Evolutionary conservation across 1,284 basidiomycete species (phyloP).

Genomic region (Bondarzewia mesenterica): DNA sequence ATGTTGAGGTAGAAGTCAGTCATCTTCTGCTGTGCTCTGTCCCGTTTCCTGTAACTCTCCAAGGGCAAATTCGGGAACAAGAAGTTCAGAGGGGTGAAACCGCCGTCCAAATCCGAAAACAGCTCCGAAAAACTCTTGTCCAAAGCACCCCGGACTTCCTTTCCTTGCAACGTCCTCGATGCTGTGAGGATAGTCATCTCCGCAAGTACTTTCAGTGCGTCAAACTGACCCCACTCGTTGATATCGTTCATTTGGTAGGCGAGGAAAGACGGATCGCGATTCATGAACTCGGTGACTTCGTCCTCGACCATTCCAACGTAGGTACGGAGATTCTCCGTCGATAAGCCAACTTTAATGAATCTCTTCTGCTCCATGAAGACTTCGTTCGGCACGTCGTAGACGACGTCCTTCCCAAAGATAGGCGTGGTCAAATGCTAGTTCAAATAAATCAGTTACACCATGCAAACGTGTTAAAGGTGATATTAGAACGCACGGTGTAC

Average conservation of each 20-base stretch:
- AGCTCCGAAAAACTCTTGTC: conserved; percentile 52
- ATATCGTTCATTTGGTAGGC: conserved; percentile 53
- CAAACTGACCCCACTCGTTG: conserved; percentile 69
- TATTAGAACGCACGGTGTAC: conserved; percentile 67
- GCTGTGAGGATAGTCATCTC: conserved; percentile 96
- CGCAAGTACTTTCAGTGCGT: conserved; percentile 69
- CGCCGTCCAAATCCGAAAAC: conserved; percentile 89
- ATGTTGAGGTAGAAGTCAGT: conserved; percentile 90
- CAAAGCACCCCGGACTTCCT: conserved; percentile 71
- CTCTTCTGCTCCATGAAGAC: conserved; percentile 99
- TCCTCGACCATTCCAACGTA: conserved; percentile 90
- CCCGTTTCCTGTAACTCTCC: conserved; percentile 82
- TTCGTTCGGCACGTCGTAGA: conserved; percentile 96
- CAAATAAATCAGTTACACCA: not conserved
- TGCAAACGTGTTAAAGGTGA: not conserved
- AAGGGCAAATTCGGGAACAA: conserved; percentile 92
- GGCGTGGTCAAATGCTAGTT: conserved; percentile 80
- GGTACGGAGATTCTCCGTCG: conserved; percentile 83
- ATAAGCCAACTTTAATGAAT: conserved; percentile 92
- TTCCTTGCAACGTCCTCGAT: conserved; percentile 83
- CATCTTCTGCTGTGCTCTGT: conserved; percentile 90
- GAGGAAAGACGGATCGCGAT: conserved; percentile 52
- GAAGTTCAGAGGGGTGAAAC: conserved; percentile 90
- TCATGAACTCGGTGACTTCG: conserved; percentile 73
- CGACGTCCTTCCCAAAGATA: conserved; percentile 95